Evolutionary conservation across 768 basidiomycete genomes (phyloP), one percentile per base, ranked within the genome.

Genomic region (Epithele typhae): DNA sequence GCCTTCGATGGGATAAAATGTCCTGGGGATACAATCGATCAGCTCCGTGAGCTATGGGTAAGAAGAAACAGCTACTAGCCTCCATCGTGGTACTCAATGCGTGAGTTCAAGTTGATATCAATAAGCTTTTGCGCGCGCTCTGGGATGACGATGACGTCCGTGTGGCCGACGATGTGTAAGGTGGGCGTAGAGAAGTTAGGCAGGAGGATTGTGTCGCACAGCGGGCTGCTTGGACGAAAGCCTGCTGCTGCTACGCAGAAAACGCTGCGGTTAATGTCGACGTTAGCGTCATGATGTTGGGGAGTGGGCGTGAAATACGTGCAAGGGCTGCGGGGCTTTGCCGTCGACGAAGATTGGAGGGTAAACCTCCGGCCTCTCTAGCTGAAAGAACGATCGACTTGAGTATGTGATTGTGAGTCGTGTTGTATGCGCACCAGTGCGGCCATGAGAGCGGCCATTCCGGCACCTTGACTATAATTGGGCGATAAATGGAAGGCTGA

Each of bases 1-100:
- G 76, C 79, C 55, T 84, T 87, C 9, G 81, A 83, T 1, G 91
- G 91, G 3, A 92, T 81, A 54, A 90, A 89, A 63, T 93, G 90
- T 7, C 88, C 89, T 91, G 54, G 18, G 18, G 22, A 37, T 41
- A 45, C 12, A 25, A 19, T 22, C 27, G 25, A 21, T n/a, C 33
- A n/a, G 5, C 30, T n/a, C n/a, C n/a, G n/a, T n/a, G n/a, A n/a
- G n/a, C n/a, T n/a, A n/a, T n/a, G n/a, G n/a, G n/a, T n/a, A 32
- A 32, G 9, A 32, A 9, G 15, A 32, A 9, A 32, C 30, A 32
- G 34, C 17, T 17, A 66, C 82, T 24, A 46, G 90, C 91, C 91
- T 43, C 91, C 91, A 21, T 81, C 79, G 47, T 93, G 91, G 53
- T 74, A 75, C 59, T 88, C 88, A 8, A 92, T 75, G 10, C 89